Evolutionary conservation across 2,329 filamentous ascomycete genomes (phyloP).

Genomic region (Neoascochyta sp.): DNA sequence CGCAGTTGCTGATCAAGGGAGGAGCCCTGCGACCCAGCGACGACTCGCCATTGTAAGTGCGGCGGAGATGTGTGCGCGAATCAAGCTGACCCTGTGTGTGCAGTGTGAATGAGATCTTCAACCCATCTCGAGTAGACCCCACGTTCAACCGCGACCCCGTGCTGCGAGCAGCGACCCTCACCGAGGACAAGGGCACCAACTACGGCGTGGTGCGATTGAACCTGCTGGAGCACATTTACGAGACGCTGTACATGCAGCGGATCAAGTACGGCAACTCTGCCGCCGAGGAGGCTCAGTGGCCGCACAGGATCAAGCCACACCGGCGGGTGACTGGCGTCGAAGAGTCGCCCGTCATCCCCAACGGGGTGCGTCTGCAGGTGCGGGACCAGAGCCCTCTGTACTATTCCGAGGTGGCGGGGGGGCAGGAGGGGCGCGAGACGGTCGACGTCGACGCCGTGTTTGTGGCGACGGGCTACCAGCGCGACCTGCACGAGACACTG

Average conservation of each 20-base stretch:
- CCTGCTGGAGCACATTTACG: slow-evolving; percentile 83
- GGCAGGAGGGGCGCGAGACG: slow-evolving; percentile 51
- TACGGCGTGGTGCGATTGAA: slow-evolving; percentile 92
- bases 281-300: slow-evolving; percentile 68
- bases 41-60: slow-evolving; percentile 85
- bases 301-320: slow-evolving; percentile 71
- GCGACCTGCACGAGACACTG: slow-evolving; percentile 74
- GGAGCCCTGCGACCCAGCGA: slow-evolving; percentile 85
- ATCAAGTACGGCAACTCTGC: slow-evolving; percentile 57
- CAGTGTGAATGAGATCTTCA: slow-evolving; percentile 94
- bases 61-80: too few relatives aligned
- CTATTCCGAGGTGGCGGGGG: slow-evolving; percentile 32
- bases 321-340: slow-evolving; percentile 63
- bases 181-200: slow-evolving; percentile 78
- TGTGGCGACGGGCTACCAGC: slow-evolving; percentile 80
- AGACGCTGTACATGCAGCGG: slow-evolving; percentile 81
- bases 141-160: slow-evolving; percentile 66
- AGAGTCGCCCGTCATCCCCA: slow-evolving; percentile 40
- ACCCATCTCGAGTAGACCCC: slow-evolving; percentile 76
- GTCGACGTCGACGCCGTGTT: slow-evolving; percentile 78
- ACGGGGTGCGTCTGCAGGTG: slow-evolving; percentile 46
- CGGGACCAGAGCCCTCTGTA: slow-evolving; percentile 47
- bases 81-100: not conserved
- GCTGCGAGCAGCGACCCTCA: slow-evolving; percentile 59
- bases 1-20: slow-evolving; percentile 74